Evolutionary conservation across 495 filamentous ascomycete genomes (phyloP), one percentile per base, ranked within the genome.

Genomic region (Aspergillus panamensis): DNA sequence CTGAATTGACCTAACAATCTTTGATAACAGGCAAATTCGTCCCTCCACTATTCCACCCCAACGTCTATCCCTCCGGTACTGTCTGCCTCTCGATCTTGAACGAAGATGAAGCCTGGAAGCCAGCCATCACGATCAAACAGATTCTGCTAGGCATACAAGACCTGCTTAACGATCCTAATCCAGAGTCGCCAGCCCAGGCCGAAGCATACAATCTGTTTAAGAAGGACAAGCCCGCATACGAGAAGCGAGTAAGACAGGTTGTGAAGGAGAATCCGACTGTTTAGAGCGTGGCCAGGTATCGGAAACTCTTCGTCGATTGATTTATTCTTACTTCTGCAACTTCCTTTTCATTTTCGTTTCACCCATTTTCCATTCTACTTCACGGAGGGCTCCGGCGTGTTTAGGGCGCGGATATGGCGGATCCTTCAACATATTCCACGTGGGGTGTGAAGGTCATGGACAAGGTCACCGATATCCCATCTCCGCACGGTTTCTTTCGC

Each of bases 31-130:
- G 93, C 86, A 96, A 96, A 84, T 99, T 99, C 65, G 81, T 86
- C 1, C 94, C 94, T 7, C 92, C 94, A 3, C 87, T 99, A 13
- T 99, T 97, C 79, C 94, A 99, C 69, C 94, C 94, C 0, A 99
- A 99, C 67, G 95, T 99, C 65, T 99, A 99, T 69, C 94, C 94
- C 1, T 97, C 93, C 2, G 95, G 94, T 55, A 97, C 94, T 17
- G 95, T 99, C 51, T 99, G 94, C 69, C 83, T 99, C 12, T 96
- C 91, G 14, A 99, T 99, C 63, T 73, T 99, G 56, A 99, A 99
- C 73, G 95, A 99, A 70, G 94, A 99, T 60, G 94, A 99, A 67
- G 94, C 89, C 8, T 99, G 95, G 94, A 91, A 92, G 69, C 94
- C 94, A 8, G 92, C 95, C 1, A 99, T 97, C 68, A 99, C 95